Evolutionary conservation across 2,329 filamentous ascomycete species (phyloP), one percentile per base, ranked within the genome.

Genomic region (Nothophoma quercina): DNA sequence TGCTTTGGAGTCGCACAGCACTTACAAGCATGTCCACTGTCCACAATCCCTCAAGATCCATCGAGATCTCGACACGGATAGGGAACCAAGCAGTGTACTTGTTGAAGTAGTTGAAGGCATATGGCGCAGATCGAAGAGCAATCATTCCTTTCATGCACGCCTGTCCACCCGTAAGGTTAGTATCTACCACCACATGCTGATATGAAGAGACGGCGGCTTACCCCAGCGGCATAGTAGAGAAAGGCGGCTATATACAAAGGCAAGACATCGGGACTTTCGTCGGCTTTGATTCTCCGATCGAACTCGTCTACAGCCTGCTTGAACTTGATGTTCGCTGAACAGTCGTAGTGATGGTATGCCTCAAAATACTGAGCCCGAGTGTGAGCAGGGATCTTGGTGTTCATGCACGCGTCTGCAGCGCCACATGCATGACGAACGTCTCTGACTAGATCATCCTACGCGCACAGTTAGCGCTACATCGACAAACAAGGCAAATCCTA

Each of bases 401-500:
- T 45, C 42, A 45, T 45, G 13, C 16, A 36, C 13, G 42, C 42
- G 16, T 47, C 43, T 19, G 43, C 43, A n/a, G 43, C 34, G 8
- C 43, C 43, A 15, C 43, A 47, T 30, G 43, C 34, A 16, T 30
- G 26, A 1, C 43, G 43, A 13, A 47, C 43, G 13, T 47, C 43
- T 25, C 32, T 33, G 8, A 47, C 25, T 6, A 47, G 34, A 8
- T 47, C 26, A 19, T 47, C 43, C 26, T 39, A n/a, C 1, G 25
- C n/a, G 18, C 2, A 12, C 5, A 4, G 23, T 36, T 7, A 45
- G 12, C 2, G 1, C 16, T 7, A 12, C 16, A 7, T 10, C 2
- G 8, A 16, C 13, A 16, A 10, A 16, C 18, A 28, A 2, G 13
- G 13, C 19, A 7, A n/a, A 10, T 1, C 3, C 9, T 10, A 12